These are phyloP conservation scores for Globisporangium acanthophoron DNA, from an alignment of 352 stramenopile genomes.

Conservation along the genomic window DNA sequence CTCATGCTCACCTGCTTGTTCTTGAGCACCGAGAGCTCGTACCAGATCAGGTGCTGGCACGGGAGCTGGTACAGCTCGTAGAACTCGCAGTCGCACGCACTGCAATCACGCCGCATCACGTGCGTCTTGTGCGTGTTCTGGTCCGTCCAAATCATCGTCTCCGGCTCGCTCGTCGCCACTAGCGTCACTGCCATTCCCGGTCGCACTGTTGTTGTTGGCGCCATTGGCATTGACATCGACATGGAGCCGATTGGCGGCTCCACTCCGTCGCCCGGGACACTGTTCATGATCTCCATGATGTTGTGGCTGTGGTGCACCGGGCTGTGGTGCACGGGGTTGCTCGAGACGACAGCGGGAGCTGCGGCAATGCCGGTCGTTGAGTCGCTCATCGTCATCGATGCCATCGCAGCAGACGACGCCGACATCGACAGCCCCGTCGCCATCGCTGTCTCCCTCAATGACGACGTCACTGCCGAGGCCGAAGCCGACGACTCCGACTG, in stretches of 20 bases:
- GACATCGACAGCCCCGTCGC: background rate
- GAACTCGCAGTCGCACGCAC: conserved; percentile 61
- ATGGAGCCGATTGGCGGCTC: background rate
- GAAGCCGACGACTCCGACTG: background rate
- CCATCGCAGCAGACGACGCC: background rate
- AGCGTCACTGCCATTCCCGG: too few relatives aligned
- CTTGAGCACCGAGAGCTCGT: conserved; percentile 57
- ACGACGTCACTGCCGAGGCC: background rate
- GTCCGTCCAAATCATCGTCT: conserved; percentile 49
- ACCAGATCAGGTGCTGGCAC: conserved; percentile 72
- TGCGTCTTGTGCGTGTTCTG: conserved; percentile 48
- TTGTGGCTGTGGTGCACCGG: background rate
- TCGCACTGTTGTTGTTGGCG: background rate
- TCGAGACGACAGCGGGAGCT: background rate
- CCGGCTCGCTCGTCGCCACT: background rate
- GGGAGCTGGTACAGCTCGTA: conserved; percentile 59
- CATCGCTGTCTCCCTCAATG: background rate
- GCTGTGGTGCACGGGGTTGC: background rate
- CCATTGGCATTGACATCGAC: background rate
- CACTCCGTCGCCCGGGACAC: background rate
- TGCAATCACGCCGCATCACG: conserved; percentile 52
- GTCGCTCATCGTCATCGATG: background rate
- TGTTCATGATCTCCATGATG: background rate
- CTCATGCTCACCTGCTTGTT: conserved; percentile 62
- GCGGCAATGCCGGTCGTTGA: background rate